Evolutionary conservation across 2,329 filamentous ascomycete species (phyloP), one percentile per base, ranked within the genome.

Genomic region (Corynespora cassiicola): DNA sequence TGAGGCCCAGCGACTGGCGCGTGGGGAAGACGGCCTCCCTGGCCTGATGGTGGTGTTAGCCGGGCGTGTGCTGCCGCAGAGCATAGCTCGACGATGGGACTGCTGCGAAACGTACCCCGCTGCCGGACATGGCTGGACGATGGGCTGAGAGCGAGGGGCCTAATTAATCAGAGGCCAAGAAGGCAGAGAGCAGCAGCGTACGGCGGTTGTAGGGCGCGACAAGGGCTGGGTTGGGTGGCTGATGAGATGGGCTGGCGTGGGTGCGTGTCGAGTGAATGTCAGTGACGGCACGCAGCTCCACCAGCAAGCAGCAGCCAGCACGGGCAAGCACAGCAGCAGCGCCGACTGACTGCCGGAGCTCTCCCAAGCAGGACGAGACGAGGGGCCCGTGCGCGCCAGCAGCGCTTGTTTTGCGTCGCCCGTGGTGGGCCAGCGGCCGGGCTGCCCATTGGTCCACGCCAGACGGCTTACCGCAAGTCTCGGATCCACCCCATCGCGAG

Each of bases 11-110:
- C 70, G 90, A 95, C 78, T 99, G 94, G 64, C 94, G 89, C 67
- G 94, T 99, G 63, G 94, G 89, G 75, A 99, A 99, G 74, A 99
- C 92, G 65, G 91, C 81, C 75, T 99, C 94, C 70, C 94, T 85
- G 71, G 92, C 90, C 91, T 96, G 70, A 36, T 31, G 33, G 51
- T 47, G 45, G 48, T 48, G 51, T 63, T 42, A 60, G 55, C 42
- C 38, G 51, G 40, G 45, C 24, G 20, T 42, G 11, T 32, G 34
- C 27, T 39, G 61, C 45, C 48, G 52, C 12, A 30, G 29, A 35
- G 41, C 39, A 50, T 56, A 48, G 52, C 45, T 47, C 21, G 22
- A 23, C 36, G 15, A 23, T 31, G 26, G 36, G 35, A 39, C 21
- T 53, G 32, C 41, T 45, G 43, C 12, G 34, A 30, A 34, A 64